Conservation (phyloP, 176 grass and related monocot genomes). For the Oryza coarctata region DNA sequence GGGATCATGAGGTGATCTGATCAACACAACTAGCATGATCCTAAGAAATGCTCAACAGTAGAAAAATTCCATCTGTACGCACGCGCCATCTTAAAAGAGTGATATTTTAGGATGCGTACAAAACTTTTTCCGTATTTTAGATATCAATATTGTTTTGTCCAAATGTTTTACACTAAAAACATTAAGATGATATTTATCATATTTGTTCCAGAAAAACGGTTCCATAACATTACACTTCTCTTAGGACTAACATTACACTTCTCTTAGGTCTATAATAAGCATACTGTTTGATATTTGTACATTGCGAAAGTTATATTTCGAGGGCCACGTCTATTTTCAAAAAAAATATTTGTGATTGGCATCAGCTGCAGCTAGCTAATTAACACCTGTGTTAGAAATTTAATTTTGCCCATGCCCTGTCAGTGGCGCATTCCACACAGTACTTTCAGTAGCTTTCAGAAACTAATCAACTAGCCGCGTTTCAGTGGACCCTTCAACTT, state of each 20-base stretch:
- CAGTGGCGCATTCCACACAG: background rate
- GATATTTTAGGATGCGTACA: background rate
- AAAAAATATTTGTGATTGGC: background rate
- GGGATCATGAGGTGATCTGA: background rate
- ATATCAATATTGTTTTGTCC: background rate
- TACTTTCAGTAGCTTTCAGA: background rate
- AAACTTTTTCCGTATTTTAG: background rate
- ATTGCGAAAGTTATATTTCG: background rate
- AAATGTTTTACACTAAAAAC: background rate
- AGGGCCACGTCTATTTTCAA: background rate
- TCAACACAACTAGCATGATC: background rate
- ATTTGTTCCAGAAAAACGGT: background rate
- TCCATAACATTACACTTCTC: background rate
- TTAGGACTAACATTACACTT: background rate
- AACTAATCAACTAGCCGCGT: background rate
- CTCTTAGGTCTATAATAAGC: too few relatives aligned
- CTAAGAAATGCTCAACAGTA: background rate
- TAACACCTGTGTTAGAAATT: background rate
- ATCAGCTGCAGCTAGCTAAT: background rate
- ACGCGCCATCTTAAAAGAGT: background rate
- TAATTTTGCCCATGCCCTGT: constrained; percentile 22
- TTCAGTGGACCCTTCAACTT: background rate
- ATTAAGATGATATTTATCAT: background rate
- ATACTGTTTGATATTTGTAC: too few relatives aligned
- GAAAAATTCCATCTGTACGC: background rate